These are phyloP conservation scores for Paecilomyces sp. DNA, from an alignment of 2,329 filamentous ascomycete genomes.

Conservation along the genomic window DNA sequence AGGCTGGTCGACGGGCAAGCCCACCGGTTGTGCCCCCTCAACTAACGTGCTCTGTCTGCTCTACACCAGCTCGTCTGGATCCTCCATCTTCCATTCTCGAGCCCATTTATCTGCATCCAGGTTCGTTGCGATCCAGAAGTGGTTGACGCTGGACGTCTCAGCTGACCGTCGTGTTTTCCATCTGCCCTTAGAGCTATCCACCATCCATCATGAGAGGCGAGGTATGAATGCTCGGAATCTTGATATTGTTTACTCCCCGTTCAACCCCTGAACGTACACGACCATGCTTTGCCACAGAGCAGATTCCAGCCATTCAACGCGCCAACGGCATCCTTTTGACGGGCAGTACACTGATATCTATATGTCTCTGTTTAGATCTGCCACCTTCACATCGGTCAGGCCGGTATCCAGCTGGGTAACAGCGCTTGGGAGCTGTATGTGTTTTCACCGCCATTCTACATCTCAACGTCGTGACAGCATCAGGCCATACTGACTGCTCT, in stretches of 20 bases:
- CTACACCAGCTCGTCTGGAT: background rate
- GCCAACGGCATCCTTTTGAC: background rate
- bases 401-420: slow-evolving; percentile 61
- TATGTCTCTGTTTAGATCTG: slow-evolving; percentile 43
- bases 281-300: background rate
- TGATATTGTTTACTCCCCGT: slow-evolving; percentile 15
- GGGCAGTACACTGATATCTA: background rate
- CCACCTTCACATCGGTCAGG: slow-evolving; percentile 63
- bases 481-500: slow-evolving; percentile 5
- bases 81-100: slow-evolving; percentile 1
- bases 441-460: slow-evolving; percentile 20
- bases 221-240: slow-evolving; percentile 15
- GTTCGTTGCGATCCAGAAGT: background rate
- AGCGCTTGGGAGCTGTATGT: slow-evolving; percentile 63
- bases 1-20: background rate
- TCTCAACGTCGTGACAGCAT: background rate
- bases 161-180: slow-evolving; percentile 1
- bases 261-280: slow-evolving; percentile 7
- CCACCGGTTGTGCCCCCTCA: background rate
- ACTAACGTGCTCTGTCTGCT: background rate
- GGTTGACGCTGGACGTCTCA: background rate
- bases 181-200: slow-evolving; percentile 1
- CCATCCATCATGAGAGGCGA: slow-evolving; percentile 28
- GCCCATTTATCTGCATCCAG: slow-evolving; percentile 5
- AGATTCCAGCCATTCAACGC: background rate